These are phyloP conservation scores for Nectriaceae sp. DNA, from an alignment of 2,329 filamentous ascomycete species.

Conservation along the genomic window DNA sequence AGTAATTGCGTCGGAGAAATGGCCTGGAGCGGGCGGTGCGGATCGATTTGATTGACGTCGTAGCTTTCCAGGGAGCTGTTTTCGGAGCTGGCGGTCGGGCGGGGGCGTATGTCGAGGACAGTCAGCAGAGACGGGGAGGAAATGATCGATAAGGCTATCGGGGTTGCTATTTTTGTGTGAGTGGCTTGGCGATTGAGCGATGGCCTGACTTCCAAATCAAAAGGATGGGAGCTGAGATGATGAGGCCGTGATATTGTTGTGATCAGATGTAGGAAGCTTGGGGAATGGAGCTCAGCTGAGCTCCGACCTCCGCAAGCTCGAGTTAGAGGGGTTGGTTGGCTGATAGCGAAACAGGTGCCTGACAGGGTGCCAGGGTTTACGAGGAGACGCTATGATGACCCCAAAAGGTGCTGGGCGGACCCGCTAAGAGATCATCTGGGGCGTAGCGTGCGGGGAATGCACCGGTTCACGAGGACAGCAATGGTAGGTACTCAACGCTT, in stretches of 20 bases:
- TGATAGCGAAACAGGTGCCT: background rate
- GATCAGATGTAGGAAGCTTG: background rate
- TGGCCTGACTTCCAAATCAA: background rate
- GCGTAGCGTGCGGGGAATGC: background rate
- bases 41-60: slow-evolving; percentile 39
- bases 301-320: background rate
- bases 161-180: slow-evolving; percentile 21
- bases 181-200: slow-evolving; percentile 19
- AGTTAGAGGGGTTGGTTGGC: background rate
- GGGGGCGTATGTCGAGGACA: slow-evolving; percentile 27
- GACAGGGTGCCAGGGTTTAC: background rate
- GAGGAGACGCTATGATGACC: background rate
- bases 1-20: slow-evolving; percentile 32
- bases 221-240: background rate
- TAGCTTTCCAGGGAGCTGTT: slow-evolving; percentile 23
- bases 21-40: slow-evolving; percentile 37
- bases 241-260: background rate
- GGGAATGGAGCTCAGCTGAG: background rate
- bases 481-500: background rate
- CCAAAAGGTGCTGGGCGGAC: background rate
- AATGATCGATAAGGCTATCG: slow-evolving; percentile 24
- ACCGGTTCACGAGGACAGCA: background rate
- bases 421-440: background rate
- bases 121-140: slow-evolving; percentile 23
- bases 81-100: slow-evolving; percentile 19